These are phyloP conservation scores for Drechslera avenae DNA, from an alignment of 2,329 filamentous ascomycete genomes.

Conservation along the genomic window DNA sequence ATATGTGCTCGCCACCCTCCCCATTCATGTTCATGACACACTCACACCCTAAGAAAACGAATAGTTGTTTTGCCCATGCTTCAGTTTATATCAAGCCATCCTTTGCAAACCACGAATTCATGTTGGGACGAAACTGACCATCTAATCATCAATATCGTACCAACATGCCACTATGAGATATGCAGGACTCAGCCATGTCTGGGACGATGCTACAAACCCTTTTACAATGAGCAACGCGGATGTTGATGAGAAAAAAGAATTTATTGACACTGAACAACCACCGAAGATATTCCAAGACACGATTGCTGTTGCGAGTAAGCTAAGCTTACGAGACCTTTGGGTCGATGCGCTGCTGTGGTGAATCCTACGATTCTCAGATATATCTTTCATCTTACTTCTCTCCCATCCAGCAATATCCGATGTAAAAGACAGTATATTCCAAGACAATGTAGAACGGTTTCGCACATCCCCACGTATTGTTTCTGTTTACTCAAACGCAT, in stretches of 20 bases:
- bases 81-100: too few species aligned
- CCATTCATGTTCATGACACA: too few species aligned
- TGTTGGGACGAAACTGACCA: too few species aligned
- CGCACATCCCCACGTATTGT: background rate
- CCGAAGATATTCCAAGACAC: background rate
- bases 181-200: background rate
- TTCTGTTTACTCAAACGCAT: constrained; percentile 3
- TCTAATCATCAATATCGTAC: too few species aligned
- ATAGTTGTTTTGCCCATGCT: too few species aligned
- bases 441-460: background rate
- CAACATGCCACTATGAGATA: background rate
- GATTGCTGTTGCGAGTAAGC: background rate
- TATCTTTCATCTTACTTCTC: background rate
- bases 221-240: background rate
- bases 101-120: too few species aligned
- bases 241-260: background rate
- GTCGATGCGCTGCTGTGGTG: constrained; percentile 1
- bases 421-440: background rate
- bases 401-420: background rate
- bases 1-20: background rate
- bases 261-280: background rate
- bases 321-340: background rate
- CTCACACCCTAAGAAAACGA: too few species aligned
- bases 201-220: background rate
- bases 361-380: background rate